phyloP scores from a whole-genome alignment of 2,329 filamentous ascomycete species.

The Diaporthe eres region DNA sequence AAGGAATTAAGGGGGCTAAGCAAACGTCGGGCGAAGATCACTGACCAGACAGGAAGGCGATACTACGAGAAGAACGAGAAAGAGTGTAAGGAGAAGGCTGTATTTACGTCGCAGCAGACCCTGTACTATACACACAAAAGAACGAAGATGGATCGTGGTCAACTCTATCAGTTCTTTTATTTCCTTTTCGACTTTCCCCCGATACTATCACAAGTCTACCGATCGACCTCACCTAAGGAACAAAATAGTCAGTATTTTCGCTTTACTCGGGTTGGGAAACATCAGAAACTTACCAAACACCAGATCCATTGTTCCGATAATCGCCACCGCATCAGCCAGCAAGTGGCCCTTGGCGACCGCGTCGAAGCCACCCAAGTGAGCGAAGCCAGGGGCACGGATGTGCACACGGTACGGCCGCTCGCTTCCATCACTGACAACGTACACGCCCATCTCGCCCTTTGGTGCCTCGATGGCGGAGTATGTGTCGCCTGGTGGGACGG shows the following conservation, averaged over 20 bases:
- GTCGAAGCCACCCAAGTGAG: conserved; percentile 94
- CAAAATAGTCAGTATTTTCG: conserved; percentile 50
- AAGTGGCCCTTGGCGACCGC: conserved; percentile 93
- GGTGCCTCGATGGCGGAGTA: conserved; percentile 99
- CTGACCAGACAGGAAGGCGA: not conserved
- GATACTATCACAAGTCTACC: conserved; percentile 56
- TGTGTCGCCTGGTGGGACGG: conserved; percentile 96
- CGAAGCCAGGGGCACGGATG: conserved; percentile 96
- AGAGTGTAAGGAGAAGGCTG: conserved; percentile 29
- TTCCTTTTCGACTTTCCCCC: conserved; percentile 46
- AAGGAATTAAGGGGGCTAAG: not conserved
- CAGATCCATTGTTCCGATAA: conserved; percentile 92
- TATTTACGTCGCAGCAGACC: conserved; percentile 31
- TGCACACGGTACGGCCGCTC: conserved; percentile 98
- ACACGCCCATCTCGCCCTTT: conserved; percentile 99
- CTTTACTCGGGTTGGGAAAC: not conserved
- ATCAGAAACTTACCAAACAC: conserved; percentile 80
- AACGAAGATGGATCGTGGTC: conserved; percentile 20
- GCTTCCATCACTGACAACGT: conserved; percentile 93
- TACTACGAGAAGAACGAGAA: not conserved
- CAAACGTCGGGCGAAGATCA: not conserved
- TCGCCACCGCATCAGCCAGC: conserved; percentile 95
- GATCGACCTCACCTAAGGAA: conserved; percentile 71
- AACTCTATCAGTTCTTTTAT: conserved; percentile 38
- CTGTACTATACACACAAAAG: conserved; percentile 36